Conservation (phyloP, 495 filamentous ascomycete species). For the Rhizodiscina lignyota region DNA sequence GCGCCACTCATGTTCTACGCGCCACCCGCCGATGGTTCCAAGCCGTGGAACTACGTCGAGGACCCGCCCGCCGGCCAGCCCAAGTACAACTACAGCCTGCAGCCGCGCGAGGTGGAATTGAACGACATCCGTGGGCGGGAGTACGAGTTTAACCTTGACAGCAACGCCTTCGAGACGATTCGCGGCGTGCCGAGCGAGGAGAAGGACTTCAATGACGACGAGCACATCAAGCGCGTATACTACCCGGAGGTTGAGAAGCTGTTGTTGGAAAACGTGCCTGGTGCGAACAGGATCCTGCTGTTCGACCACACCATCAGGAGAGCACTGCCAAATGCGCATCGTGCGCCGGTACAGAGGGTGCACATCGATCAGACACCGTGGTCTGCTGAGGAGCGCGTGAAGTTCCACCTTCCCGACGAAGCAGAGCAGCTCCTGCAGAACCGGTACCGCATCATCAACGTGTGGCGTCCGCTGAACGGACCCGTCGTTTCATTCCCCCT, state of each 20-base stretch:
- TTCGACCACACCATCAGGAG: slow-evolving; percentile 90
- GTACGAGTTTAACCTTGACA: slow-evolving; percentile 46
- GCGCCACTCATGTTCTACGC: slow-evolving; percentile 52
- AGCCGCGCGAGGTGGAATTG: slow-evolving; percentile 30
- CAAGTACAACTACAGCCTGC: slow-evolving; percentile 40
- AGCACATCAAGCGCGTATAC: slow-evolving; percentile 46
- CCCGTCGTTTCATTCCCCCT: slow-evolving; percentile 55
- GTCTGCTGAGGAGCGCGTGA: slow-evolving; percentile 48
- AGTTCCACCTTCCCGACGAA: slow-evolving; percentile 40
- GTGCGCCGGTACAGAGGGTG: slow-evolving; percentile 49
- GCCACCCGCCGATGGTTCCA: slow-evolving; percentile 43
- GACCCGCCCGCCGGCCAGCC: slow-evolving; percentile 39
- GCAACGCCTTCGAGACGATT: slow-evolving; percentile 51
- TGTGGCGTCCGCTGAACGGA: slow-evolving; percentile 69
- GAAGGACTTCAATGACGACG: slow-evolving; percentile 45
- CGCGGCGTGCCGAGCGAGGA: slow-evolving; percentile 33
- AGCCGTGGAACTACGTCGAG: slow-evolving; percentile 58
- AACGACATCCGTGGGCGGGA: slow-evolving; percentile 53
- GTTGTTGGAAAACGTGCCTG: slow-evolving; percentile 42
- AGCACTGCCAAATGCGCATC: slow-evolving; percentile 28
- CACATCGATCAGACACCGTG: slow-evolving; percentile 71
- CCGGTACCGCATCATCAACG: slow-evolving; percentile 70
- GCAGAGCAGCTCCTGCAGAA: slow-evolving; percentile 38
- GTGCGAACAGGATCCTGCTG: slow-evolving; percentile 44
- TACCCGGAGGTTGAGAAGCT: slow-evolving; percentile 68